Evolutionary conservation across 192 early-diverging fungal genomes (phyloP).

Genomic region (Thoreauomyces humboldtii): DNA sequence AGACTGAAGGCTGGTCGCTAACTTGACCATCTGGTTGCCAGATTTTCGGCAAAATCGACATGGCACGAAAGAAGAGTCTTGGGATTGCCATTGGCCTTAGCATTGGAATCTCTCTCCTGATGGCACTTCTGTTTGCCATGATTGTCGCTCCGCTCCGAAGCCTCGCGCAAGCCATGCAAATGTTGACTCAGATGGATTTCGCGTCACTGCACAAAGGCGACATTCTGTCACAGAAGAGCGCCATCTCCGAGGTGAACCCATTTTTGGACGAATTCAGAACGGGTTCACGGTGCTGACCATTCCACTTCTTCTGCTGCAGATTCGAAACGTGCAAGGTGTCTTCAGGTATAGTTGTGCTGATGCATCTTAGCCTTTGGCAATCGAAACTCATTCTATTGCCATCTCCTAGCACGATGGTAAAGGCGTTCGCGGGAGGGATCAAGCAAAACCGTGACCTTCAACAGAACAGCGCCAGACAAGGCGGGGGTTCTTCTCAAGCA

Average conservation of each 20-base stretch:
- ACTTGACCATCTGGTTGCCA: too few species aligned
- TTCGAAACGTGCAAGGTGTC: not conserved
- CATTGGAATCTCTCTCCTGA: not conserved
- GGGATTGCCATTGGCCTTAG: constrained; percentile 4
- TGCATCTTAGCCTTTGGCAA: too few species aligned
- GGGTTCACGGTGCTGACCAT: not conserved
- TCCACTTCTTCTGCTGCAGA: not conserved
- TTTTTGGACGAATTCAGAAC: not conserved
- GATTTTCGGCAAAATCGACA: not conserved
- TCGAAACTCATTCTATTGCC: too few species aligned
- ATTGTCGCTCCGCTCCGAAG: not conserved
- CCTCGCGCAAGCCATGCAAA: not conserved
- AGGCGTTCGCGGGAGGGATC: constrained; percentile 1
- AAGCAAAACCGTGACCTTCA: too few species aligned
- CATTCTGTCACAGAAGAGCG: not conserved
- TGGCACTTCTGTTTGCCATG: constrained; percentile 1
- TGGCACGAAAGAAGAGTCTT: not conserved
- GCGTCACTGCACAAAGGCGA: constrained; percentile 4
- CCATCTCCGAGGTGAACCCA: not conserved
- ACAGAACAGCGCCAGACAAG: too few species aligned
- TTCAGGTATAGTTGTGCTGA: too few species aligned
- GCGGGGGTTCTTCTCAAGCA: not conserved
- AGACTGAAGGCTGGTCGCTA: too few species aligned
- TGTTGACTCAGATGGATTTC: constrained; percentile 13
- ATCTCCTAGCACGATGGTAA: constrained; percentile 5